Percentiles rank a stretch among this genome's conserved stretches.
Conservation (phyloP, 495 filamentous ascomycete species). For the Achaetomiella virescens region DNA sequence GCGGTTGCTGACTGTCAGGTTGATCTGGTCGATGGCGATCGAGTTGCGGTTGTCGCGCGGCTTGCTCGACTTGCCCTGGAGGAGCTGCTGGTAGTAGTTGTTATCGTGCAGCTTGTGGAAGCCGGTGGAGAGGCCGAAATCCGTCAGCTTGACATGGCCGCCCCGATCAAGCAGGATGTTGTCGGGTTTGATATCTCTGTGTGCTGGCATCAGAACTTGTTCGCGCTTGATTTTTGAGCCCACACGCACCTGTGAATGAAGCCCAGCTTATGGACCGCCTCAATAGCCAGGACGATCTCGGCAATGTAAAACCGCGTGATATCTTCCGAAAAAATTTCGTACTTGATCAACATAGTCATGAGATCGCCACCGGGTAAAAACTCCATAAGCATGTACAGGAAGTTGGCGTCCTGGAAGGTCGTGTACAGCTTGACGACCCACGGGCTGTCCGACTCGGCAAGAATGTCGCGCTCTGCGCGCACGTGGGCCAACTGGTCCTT, state of each 20-base stretch:
- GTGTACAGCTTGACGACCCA: constrained; percentile 98
- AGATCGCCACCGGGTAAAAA: constrained; percentile 96
- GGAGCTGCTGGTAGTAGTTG: constrained; percentile 94
- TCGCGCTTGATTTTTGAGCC: too few relatives aligned
- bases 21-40: constrained; percentile 94
- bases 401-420: constrained; percentile 92
- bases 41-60: constrained; percentile 72
- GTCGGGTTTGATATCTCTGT: constrained; percentile 96
- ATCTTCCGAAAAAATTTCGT: constrained; percentile 98
- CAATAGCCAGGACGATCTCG: constrained; percentile 93
- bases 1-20: constrained; percentile 95
- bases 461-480: constrained; percentile 92
- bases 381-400: constrained; percentile 98
- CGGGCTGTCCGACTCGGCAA: constrained; percentile 96
- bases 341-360: constrained; percentile 99
- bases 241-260: constrained; percentile 86
- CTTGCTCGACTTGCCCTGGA: constrained; percentile 71
- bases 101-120: constrained; percentile 98
- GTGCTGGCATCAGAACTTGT: neutral
- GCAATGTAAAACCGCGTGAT: constrained; percentile 99
- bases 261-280: constrained; percentile 93
- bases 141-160: constrained; percentile 96
- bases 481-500: constrained; percentile 99
- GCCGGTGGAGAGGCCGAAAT: constrained; percentile 96
- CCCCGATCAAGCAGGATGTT: constrained; percentile 94